A percentile compares a stretch with the other conserved stretches of the same genome.
Evolutionary conservation across 306 rosid genomes (phyloP).

Genomic region (Phaseolus lunatus): DNA sequence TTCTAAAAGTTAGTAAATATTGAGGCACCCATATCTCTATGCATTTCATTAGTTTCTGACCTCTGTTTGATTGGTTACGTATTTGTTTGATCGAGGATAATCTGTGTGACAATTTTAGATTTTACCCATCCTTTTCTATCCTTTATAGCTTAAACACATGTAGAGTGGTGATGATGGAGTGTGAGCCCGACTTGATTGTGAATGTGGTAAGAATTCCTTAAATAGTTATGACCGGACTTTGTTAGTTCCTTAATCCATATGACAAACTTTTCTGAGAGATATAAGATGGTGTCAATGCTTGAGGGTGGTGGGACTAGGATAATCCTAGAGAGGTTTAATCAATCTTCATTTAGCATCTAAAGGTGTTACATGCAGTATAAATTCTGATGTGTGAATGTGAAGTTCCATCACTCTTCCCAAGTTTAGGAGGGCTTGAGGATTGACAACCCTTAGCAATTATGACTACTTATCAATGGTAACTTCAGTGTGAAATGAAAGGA

Average conservation of each 20-base stretch:
- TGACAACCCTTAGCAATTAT: not conserved
- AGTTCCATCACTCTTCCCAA: not conserved
- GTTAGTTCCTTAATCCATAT: not conserved
- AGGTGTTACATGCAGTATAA: not conserved
- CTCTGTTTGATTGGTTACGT: not conserved
- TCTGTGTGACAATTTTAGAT: not conserved
- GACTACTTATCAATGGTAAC: not conserved
- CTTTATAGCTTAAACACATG: not conserved
- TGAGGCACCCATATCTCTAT: not conserved
- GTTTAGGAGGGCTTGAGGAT: not conserved
- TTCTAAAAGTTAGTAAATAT: conserved; percentile 10
- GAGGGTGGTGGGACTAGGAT: not conserved
- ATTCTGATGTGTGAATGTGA: not conserved
- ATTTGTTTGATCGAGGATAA: not conserved
- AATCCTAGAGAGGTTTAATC: not conserved
- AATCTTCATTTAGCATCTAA: not conserved
- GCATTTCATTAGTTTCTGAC: conserved; percentile 1
- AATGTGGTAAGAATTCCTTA: not conserved
- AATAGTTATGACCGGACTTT: not conserved
- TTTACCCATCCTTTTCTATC: not conserved
- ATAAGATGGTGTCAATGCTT: not conserved
- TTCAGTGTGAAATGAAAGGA: not conserved
- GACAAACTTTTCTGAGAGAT: not conserved
- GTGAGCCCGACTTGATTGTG: not conserved
- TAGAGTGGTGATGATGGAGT: not conserved